Evolutionary conservation across 257 asterid genomes (phyloP).

Genomic region (Scutellaria minor): DNA sequence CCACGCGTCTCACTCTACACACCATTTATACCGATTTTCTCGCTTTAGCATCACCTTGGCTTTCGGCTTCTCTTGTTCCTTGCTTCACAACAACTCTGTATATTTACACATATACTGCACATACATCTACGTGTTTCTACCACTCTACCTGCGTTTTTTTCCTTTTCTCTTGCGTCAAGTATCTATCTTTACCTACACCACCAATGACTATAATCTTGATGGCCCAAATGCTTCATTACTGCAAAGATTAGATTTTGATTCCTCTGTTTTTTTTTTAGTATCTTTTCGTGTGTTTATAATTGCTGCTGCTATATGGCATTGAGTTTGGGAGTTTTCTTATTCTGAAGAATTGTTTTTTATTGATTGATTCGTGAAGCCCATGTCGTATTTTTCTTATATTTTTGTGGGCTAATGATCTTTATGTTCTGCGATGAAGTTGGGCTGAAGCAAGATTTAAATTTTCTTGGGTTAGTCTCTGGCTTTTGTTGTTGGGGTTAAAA

Average conservation of each 20-base stretch:
- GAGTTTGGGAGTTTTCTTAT: slow-evolving; percentile 4
- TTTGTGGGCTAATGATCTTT: slow-evolving; percentile 13
- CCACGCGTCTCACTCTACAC: slow-evolving; percentile 42
- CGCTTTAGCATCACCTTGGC: slow-evolving; percentile 27
- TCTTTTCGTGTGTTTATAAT: neutral
- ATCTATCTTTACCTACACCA: neutral
- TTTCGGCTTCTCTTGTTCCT: slow-evolving; percentile 24
- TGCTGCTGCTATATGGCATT: slow-evolving; percentile 22
- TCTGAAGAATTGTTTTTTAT: neutral
- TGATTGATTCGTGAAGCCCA: slow-evolving; percentile 13
- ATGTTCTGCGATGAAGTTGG: slow-evolving; percentile 15
- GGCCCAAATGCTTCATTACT: slow-evolving; percentile 27
- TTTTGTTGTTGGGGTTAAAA: slow-evolving; percentile 1
- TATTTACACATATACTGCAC: neutral
- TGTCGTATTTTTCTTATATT: neutral
- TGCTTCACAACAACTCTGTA: slow-evolving; percentile 15
- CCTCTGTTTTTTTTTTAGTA: neutral
- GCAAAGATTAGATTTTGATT: slow-evolving; percentile 14
- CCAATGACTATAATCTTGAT: slow-evolving; percentile 19
- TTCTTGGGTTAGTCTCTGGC: slow-evolving; percentile 5
- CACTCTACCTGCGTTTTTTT: neutral
- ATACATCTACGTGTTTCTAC: neutral
- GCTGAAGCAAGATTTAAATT: slow-evolving; percentile 8
- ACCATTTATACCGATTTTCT: slow-evolving; percentile 4
- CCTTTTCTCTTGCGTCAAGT: neutral